A percentile compares a stretch with the other conserved stretches of the same genome.
Evolutionary conservation across 2,329 filamentous ascomycete genomes (phyloP).

Genomic region (Pestalotiopsis fici): DNA sequence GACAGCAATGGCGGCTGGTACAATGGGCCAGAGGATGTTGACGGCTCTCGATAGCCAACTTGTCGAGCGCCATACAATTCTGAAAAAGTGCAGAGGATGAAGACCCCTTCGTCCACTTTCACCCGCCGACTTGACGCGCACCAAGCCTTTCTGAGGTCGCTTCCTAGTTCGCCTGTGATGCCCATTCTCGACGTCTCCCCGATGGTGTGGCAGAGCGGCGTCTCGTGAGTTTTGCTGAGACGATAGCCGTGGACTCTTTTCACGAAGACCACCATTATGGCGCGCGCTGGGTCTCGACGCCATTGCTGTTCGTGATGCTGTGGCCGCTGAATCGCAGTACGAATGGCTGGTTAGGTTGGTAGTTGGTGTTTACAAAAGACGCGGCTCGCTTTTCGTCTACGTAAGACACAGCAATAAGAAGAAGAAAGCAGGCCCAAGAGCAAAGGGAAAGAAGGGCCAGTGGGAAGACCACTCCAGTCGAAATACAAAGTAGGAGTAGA

Average conservation of each 20-base stretch:
- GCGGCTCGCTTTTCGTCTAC: not conserved
- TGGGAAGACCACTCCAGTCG: not conserved
- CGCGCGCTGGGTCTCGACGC: not conserved
- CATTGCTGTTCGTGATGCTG: not conserved
- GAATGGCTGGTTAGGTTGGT: not conserved
- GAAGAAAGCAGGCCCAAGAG: not conserved
- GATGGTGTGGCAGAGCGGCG: conserved; percentile 8
- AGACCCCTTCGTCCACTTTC: conserved; percentile 71
- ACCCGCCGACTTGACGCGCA: conserved; percentile 44
- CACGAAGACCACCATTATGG: not conserved
- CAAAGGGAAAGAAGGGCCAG: not conserved
- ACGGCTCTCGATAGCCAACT: conserved; percentile 64
- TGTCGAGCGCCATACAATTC: conserved; percentile 64
- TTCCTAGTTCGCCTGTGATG: conserved; percentile 1
- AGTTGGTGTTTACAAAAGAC: not conserved
- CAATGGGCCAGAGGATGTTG: conserved; percentile 75
- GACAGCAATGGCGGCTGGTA: conserved; percentile 70
- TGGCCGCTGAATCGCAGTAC: not conserved
- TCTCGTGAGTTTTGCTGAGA: conserved; percentile 4
- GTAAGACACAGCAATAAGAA: not conserved
- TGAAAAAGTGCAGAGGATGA: conserved; percentile 63
- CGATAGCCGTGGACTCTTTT: conserved; percentile 11
- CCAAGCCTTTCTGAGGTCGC: conserved; percentile 12
- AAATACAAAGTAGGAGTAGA: too few species aligned
- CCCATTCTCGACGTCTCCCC: conserved; percentile 10